Base-by-base conservation (phyloP, 345 rosid species). In the Boechera divaricarpa region DNA sequence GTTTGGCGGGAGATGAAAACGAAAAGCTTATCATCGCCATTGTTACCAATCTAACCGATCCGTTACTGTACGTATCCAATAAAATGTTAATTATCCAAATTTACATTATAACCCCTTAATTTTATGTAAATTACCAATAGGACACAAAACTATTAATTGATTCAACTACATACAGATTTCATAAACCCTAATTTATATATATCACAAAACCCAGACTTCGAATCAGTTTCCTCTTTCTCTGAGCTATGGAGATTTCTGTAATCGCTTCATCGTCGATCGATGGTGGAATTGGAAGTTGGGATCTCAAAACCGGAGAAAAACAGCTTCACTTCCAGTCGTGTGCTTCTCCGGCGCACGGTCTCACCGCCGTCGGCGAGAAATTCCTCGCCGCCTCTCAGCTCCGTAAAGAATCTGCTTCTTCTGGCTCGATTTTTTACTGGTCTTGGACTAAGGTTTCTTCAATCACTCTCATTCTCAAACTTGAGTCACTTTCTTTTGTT, bases 281-380 rank as follows among this genome's bases (percentile, higher is more conserved):
- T 44, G 82, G 77, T 39, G 97, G 90, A 49, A 85, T 90, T 70
- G 91, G 96, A 69, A 83, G 90, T 76, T 91, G 96, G 98, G 91
- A 90, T 74, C 85, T 91, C 12, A 75, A 73, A 67, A 78, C 94
- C 1, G 96, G 94, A 21, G 79, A 70, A 11, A 87, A 86, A 78
- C 82, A 77, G 62, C 87, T 86, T 63, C 91, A 85, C 10, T 89
- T 83, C 81, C 90, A 88, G 75, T 64, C 81, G n/a, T 90, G 97
- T 75, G 86, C 91, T 63, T 88, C 96, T 21, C 75, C 97, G 9
- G 76, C 88, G 1, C 94, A 85, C 78, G 92, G 95, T 49, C 89
- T 93, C 54, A 65, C 84, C 63, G 83, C 80, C 82, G 86, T 91
- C 29, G 97, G 93, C 69, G 56, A 67, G 15, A 83, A 87, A 28